Conservation (phyloP, 2,329 filamentous ascomycete genomes). For the Dothidotthia symphoricarpi region DNA sequence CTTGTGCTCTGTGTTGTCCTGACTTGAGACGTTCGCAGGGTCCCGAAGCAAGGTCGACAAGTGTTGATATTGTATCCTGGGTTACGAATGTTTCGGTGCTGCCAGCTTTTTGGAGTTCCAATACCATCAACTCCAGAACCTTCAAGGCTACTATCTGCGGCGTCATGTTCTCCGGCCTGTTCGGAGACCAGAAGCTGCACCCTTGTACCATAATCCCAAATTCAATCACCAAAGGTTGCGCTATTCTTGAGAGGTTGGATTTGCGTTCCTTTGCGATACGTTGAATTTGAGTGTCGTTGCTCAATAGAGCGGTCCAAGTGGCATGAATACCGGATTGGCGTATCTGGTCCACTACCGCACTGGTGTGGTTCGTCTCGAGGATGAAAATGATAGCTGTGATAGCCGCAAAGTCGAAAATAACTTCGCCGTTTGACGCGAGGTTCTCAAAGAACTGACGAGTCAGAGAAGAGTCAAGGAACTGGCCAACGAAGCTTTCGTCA, state of each 20-base stretch:
- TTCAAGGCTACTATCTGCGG: constrained; percentile 64
- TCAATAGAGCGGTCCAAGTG: constrained; percentile 59
- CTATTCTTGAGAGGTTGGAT: constrained; percentile 66
- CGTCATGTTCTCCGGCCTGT: constrained; percentile 54
- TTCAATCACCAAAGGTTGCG: constrained; percentile 55
- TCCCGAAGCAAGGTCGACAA: constrained; percentile 46
- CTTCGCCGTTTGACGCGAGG: constrained; percentile 49
- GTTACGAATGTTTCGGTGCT: constrained; percentile 51
- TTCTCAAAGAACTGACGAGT: constrained; percentile 67
- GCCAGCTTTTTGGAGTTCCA: constrained; percentile 51
- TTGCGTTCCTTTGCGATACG: constrained; percentile 63
- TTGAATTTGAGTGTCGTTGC: constrained; percentile 54
- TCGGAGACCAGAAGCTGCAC: constrained; percentile 61
- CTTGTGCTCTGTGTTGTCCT: constrained; percentile 17
- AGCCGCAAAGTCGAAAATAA: constrained; percentile 59
- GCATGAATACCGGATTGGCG: constrained; percentile 54
- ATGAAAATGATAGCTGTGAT: constrained; percentile 64
- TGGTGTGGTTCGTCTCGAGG: constrained; percentile 59
- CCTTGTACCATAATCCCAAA: constrained; percentile 56
- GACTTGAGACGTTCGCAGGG: constrained; percentile 16
- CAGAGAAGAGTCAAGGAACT: constrained; percentile 72
- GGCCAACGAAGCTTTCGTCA: constrained; percentile 62
- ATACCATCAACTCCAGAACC: constrained; percentile 59
- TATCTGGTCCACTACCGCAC: constrained; percentile 59
- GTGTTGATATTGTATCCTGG: constrained; percentile 31